Evolutionary conservation across 768 basidiomycete genomes (phyloP).

Genomic region (Termitomyces sp.): DNA sequence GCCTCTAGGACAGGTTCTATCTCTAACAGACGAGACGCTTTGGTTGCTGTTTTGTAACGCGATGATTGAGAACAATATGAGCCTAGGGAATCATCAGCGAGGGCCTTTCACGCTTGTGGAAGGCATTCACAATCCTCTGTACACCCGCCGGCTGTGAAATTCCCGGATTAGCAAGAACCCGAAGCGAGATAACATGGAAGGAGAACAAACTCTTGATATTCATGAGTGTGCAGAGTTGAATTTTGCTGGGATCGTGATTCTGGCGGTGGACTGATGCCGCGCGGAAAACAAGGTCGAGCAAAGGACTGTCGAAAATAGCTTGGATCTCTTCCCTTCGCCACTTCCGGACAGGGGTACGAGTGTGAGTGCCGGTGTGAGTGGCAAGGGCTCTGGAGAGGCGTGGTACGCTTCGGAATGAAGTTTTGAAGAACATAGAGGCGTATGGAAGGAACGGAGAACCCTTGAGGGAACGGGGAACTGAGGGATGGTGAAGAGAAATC

Average conservation of each 20-base stretch:
- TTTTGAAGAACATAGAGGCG: constrained; percentile 33
- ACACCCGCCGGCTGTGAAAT: constrained; percentile 78
- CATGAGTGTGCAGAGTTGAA: constrained; percentile 96
- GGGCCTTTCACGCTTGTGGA: constrained; percentile 1
- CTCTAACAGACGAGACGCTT: constrained; percentile 81
- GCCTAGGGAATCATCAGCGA: constrained; percentile 37
- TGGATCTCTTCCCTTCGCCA: constrained; percentile 84
- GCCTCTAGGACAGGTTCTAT: constrained; percentile 91
- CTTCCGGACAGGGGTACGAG: constrained; percentile 37
- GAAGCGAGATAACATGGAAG: constrained; percentile 19
- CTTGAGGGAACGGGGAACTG: not conserved
- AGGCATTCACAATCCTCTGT: constrained; percentile 80
- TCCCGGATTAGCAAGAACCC: constrained; percentile 7
- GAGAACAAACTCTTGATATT: constrained; percentile 89
- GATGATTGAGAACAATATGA: constrained; percentile 98
- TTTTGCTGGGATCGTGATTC: constrained; percentile 82
- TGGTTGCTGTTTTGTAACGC: constrained; percentile 84
- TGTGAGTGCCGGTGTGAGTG: constrained; percentile 44
- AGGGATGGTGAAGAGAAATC: not conserved
- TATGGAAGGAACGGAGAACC: not conserved
- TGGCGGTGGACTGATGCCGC: constrained; percentile 82
- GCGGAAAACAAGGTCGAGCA: constrained; percentile 85
- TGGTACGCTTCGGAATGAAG: constrained; percentile 19
- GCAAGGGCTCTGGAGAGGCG: constrained; percentile 48
- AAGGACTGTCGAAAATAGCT: constrained; percentile 75